phyloP scores from a whole-genome alignment of 331 rosid genomes.

The Acacia concinna region DNA sequence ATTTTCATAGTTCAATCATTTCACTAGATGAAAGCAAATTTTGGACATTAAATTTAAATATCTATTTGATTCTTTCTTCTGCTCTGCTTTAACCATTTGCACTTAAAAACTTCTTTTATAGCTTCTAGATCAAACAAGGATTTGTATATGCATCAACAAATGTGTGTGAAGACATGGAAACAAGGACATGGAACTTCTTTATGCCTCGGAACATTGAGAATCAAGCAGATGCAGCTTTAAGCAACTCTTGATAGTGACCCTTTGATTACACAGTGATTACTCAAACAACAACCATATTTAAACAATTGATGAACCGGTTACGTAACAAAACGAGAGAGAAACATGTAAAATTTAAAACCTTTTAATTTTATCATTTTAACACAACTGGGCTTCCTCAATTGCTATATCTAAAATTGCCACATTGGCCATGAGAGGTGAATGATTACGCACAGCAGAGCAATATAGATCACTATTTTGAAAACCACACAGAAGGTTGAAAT shows the following conservation, averaged over 20 bases:
- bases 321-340: not conserved
- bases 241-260: not conserved
- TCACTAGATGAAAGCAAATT: constrained; percentile 1
- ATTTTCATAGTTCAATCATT: not conserved
- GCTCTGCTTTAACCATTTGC: not conserved
- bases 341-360: not conserved
- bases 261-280: not conserved
- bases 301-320: not conserved
- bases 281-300: not conserved
- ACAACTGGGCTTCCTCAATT: not conserved
- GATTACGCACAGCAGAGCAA: not conserved
- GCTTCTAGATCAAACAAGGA: not conserved
- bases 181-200: not conserved
- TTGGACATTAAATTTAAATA: not conserved
- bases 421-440: not conserved
- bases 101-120: not conserved
- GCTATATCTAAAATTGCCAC: not conserved
- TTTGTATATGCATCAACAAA: not conserved
- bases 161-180: not conserved
- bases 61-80: not conserved
- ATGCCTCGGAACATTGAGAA: not conserved
- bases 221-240: not conserved
- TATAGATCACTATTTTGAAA: not conserved
- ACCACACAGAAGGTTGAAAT: constrained; percentile 10
- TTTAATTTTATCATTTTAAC: not conserved